Base-by-base conservation (phyloP, 2,329 filamentous ascomycete genomes). In the Sodiomyces alkalinus region DNA sequence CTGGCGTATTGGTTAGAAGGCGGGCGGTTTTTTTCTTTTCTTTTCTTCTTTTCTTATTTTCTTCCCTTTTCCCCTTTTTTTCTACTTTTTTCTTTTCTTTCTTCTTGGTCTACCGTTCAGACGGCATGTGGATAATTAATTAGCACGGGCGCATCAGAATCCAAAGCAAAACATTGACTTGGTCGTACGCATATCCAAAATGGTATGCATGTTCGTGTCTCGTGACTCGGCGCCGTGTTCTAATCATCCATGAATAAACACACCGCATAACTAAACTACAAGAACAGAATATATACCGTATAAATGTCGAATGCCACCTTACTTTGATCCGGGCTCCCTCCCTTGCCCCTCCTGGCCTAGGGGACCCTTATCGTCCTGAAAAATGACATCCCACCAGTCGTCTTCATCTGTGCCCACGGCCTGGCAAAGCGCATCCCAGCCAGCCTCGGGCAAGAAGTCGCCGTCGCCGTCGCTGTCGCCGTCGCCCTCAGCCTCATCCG, bases 341-440 rank as follows among this genome's bases (percentile, higher is more conserved):
- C 14, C 5, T n/a, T 25, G 16, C 23, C 9, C 15, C n/a, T 7
- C 23, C 9, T 25, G 23, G 3, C 6, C 23, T 16, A 17, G 14
- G 13, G 23, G 23, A 7, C 33, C 34, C 19, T 32, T 32, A 3
- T 35, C 39, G 27, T 41, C 44, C 20, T 52, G 46, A 21, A 52
- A 49, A 4, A 54, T 37, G 6, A 36, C 45, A 8, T 52, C 45
- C 50, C 49, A 54, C 5, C 33, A 23, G 43, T 42, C 7, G 4
- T 32, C 18, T 44, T 42, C 7, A 35, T 34, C 17, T 26, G 24
- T 13, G 40, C 45, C 27, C 26, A 41, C 35, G 9, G 23, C 26
- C n/a, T 38, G 22, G 19, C 39, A 30, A 41, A 51, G 6, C 36
- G 33, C 6, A 24, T 42, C 17, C 30, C 31, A 33, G 5, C 29